Conservation (phyloP, 495 filamentous ascomycete species). For the Aspergillus cavernicola region DNA sequence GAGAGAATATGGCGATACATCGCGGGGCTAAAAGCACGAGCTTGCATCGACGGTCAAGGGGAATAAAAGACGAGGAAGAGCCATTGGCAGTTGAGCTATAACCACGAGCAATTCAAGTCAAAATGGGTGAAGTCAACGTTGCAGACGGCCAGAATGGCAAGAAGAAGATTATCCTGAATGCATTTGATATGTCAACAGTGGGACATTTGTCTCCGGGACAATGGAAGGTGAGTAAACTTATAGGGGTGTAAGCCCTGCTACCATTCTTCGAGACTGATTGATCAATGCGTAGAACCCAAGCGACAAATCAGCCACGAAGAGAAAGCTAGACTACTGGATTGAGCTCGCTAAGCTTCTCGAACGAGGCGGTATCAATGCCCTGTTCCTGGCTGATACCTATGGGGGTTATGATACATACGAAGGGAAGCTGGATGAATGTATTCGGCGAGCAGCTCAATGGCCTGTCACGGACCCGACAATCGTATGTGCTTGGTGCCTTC, state of each 20-base stretch:
- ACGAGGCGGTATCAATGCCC: slow-evolving; percentile 52
- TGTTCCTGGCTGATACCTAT: slow-evolving; percentile 61
- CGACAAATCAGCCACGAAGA: slow-evolving; percentile 55
- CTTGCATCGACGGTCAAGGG: neutral
- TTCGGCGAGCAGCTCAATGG: slow-evolving; percentile 53
- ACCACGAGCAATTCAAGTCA: neutral
- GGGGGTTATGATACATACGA: slow-evolving; percentile 57
- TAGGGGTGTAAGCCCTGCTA: neutral
- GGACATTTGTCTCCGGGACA: slow-evolving; percentile 64
- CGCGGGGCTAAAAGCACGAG: slow-evolving; percentile 1
- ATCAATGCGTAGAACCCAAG: slow-evolving; percentile 40
- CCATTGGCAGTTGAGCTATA: neutral
- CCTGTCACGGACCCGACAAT: slow-evolving; percentile 54
- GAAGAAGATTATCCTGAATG: slow-evolving; percentile 62
- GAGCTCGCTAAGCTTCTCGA: slow-evolving; percentile 58
- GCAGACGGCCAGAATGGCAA: slow-evolving; percentile 24
- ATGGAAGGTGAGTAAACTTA: slow-evolving; percentile 46
- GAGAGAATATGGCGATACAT: slow-evolving; percentile 11
- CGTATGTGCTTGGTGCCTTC: slow-evolving; percentile 25
- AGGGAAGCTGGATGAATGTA: slow-evolving; percentile 49
- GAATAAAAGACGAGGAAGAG: neutral
- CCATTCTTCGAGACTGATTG: neutral
- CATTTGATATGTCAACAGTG: slow-evolving; percentile 59
- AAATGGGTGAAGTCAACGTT: slow-evolving; percentile 7
- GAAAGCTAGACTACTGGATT: slow-evolving; percentile 55